Percentiles rank a stretch among this genome's conserved stretches.
Evolutionary conservation across 2,329 filamentous ascomycete species (phyloP).

Genomic region (Fusarium nygamai): DNA sequence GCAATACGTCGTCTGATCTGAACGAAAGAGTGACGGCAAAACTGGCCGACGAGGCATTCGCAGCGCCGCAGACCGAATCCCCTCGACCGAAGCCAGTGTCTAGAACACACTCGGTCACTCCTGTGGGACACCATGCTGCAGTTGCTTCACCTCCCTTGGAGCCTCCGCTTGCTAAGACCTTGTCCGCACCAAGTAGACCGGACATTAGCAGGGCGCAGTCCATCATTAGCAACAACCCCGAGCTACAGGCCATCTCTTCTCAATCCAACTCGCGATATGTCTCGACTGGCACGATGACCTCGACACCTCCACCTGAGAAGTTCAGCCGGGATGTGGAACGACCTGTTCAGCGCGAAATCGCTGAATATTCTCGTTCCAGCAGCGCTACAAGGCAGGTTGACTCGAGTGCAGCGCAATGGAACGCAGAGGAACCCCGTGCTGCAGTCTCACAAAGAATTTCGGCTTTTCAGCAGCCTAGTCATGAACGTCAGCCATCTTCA

Average conservation of each 20-base stretch:
- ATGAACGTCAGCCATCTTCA: conserved; percentile 41
- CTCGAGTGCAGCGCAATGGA: conserved; percentile 18
- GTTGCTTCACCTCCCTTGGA: conserved; percentile 42
- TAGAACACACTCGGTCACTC: conserved; percentile 47
- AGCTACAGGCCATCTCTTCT: conserved; percentile 66
- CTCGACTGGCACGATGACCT: conserved; percentile 83
- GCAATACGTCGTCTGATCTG: conserved; percentile 58
- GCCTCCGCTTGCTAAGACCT: conserved; percentile 50
- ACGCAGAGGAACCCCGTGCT: conserved; percentile 34
- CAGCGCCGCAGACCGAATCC: conserved; percentile 50
- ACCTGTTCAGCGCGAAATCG: conserved; percentile 29
- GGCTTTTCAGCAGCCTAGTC: conserved; percentile 41
- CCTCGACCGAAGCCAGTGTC: conserved; percentile 34
- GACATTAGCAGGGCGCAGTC: conserved; percentile 70
- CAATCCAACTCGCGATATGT: conserved; percentile 55
- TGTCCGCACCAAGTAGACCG: conserved; percentile 54
- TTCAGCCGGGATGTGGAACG: conserved; percentile 28
- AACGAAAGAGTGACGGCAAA: conserved; percentile 77
- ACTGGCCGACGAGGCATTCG: conserved; percentile 87
- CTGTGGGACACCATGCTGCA: conserved; percentile 37
- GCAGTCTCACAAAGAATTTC: conserved; percentile 32
- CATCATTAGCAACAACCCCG: conserved; percentile 71
- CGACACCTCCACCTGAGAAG: conserved; percentile 62
- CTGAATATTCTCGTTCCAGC: conserved; percentile 41
- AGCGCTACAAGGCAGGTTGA: conserved; percentile 44